Percentiles rank a stretch among this genome's conserved stretches.
Conservation (phyloP, 768 basidiomycete genomes). For the Symmetrospora coprosmae region DNA sequence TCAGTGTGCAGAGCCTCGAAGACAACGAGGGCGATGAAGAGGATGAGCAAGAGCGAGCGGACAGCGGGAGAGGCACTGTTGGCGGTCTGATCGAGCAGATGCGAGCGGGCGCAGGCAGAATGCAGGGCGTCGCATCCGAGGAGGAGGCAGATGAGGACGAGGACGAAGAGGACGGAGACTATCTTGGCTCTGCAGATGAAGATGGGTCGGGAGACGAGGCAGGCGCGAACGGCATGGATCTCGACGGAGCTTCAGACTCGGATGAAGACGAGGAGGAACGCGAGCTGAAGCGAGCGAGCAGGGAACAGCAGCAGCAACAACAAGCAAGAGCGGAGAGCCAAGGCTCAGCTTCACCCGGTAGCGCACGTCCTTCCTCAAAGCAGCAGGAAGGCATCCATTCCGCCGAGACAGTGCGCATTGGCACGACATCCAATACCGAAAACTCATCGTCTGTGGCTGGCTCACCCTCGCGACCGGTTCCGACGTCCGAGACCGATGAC, state of each 20-base stretch:
- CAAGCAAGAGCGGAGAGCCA: no score
- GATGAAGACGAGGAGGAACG: constrained; percentile 1
- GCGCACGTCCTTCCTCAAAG: no score
- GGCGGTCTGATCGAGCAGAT: constrained; percentile 2
- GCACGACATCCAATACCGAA: no score
- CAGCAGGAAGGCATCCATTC: no score
- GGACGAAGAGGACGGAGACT: constrained; percentile 11
- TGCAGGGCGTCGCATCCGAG: background rate
- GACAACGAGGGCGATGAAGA: background rate
- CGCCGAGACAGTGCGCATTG: no score
- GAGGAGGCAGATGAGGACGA: background rate
- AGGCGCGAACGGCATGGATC: background rate
- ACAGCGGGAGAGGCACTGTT: constrained; percentile 1
- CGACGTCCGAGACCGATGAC: background rate
- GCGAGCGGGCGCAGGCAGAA: background rate
- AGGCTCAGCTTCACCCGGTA: no score
- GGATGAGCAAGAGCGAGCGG: background rate
- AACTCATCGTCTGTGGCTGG: no score
- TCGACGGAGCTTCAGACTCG: background rate
- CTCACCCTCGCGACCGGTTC: no score
- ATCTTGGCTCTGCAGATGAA: constrained; percentile 6
- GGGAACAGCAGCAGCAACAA: no score
- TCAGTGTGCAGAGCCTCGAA: no score
- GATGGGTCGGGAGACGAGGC: background rate
- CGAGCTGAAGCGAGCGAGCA: no score